Conservation (phyloP, 2,329 filamentous ascomycete genomes). For the Xylariales sp. region DNA sequence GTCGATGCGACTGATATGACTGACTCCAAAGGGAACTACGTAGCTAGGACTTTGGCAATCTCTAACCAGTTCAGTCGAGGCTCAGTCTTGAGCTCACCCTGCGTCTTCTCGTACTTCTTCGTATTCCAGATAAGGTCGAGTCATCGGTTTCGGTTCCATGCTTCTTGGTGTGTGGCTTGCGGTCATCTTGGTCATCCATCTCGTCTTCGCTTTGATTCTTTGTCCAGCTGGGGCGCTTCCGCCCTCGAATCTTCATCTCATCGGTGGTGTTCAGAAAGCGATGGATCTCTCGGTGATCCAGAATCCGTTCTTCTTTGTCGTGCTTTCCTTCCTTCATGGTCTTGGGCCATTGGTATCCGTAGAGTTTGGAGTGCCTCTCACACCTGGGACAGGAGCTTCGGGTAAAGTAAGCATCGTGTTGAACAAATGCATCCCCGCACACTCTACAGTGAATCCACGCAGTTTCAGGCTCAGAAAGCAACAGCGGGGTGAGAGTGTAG, state of each 20-base stretch:
- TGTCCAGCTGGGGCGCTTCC: too few species aligned
- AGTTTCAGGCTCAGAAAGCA: constrained; percentile 70
- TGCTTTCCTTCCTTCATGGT: constrained; percentile 73
- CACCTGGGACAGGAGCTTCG: constrained; percentile 84
- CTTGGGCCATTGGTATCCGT: constrained; percentile 95
- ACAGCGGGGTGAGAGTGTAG: constrained; percentile 74
- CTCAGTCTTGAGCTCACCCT: too few species aligned
- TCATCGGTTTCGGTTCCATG: too few species aligned
- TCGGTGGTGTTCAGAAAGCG: constrained; percentile 73
- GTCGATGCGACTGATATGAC: too few species aligned
- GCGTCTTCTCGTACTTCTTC: too few species aligned
- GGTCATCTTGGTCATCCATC: too few species aligned
- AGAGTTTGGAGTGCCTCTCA: constrained; percentile 92
- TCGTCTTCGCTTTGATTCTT: too few species aligned
- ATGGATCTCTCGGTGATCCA: constrained; percentile 85
- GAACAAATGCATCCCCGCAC: constrained; percentile 79
- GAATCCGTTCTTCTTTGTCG: constrained; percentile 67
- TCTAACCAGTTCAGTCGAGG: too few species aligned
- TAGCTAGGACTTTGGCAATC: too few species aligned
- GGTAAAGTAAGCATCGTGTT: constrained; percentile 83
- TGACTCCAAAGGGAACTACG: too few species aligned
- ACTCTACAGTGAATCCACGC: constrained; percentile 88
- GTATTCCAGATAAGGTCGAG: too few species aligned
- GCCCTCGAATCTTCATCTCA: constrained; percentile 52
- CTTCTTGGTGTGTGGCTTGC: too few species aligned